Conservation (phyloP, 139 green algal genomes). For the Volvox reticuliferus region DNA sequence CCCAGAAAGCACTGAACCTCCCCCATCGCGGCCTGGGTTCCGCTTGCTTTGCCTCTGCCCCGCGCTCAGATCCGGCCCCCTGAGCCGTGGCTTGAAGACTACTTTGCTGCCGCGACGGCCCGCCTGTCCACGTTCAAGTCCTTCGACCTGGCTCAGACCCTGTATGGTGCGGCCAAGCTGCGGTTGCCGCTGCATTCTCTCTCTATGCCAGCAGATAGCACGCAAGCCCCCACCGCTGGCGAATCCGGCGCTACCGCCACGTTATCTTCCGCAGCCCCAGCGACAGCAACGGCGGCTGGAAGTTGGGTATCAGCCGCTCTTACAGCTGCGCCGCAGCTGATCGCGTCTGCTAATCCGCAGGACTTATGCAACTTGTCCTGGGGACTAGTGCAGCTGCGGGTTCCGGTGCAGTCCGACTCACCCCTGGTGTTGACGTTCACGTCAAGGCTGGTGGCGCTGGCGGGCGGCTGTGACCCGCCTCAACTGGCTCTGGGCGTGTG, state of each 20-base stretch:
- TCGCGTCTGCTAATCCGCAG: constrained; percentile 31
- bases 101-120: background rate
- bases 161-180: constrained; percentile 54
- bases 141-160: constrained; percentile 49
- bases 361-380: constrained; percentile 54
- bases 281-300: background rate
- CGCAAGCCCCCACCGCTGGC: too few relatives aligned
- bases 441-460: constrained; percentile 25
- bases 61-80: constrained; percentile 33
- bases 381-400: constrained; percentile 37
- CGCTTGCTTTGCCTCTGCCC: too few relatives aligned
- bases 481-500: constrained; percentile 57
- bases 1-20: too few relatives aligned
- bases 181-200: constrained; percentile 9
- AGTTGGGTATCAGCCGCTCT: constrained; percentile 22
- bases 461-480: background rate
- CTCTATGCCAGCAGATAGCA: too few relatives aligned
- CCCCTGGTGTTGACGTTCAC: background rate
- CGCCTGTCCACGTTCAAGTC: constrained; percentile 39
- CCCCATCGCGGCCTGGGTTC: too few relatives aligned
- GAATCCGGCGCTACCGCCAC: background rate
- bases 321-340: constrained; percentile 8
- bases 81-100: constrained; percentile 45
- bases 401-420: background rate
- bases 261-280: background rate